Evolutionary conservation across 352 stramenopile genomes (phyloP), one percentile per base, ranked within the genome.

Genomic region (Phytophthora tentaculata): DNA sequence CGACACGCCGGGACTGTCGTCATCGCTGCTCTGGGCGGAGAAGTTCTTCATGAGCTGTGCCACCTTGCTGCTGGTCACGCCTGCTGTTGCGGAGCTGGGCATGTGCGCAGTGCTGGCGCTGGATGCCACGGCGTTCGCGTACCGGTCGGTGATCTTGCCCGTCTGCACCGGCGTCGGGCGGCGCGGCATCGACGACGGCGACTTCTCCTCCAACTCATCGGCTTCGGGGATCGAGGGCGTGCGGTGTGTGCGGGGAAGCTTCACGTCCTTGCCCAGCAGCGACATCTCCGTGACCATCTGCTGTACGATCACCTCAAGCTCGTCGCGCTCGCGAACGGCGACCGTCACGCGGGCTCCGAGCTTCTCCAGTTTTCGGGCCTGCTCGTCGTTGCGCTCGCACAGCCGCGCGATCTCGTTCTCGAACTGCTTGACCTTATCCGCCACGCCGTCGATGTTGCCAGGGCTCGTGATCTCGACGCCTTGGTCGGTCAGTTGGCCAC

Each of bases 21-120:
- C 53, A 23, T 67, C 64, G 23, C 63, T 62, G 41, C 73, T 68
- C 24, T 80, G 76, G 4, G 29, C 44, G 9, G 79, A 87, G 28
- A 89, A 92, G 69, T 89, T 92, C 71, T 90, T 90, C 69, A 90
- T 90, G 57, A 92, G 64, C 59, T 83, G 71, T 23, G 84, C 81
- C 23, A 92, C 74, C 45, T 89, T 89, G 67, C 68, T 89, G 28
- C 67, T 78, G 29, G 62, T 69, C 56, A 63, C 58, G 12, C 54
- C 60, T 5, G 62, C 58, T 17, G 67, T 45, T 12, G 58, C 48
- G 5, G 56, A 47, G 32, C 39, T 61, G 44, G 37, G 41, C 29
- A 60, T 52, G n/a, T 71, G 56, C 52, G 56, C 60, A 8, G 28
- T 17, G 17, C 26, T 55, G 23, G 62, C 59, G 35, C 55, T 72